A percentile compares a stretch with the other conserved stretches of the same genome.
Conservation (phyloP, 768 basidiomycete species). For the Termitomyces heimii region DNA sequence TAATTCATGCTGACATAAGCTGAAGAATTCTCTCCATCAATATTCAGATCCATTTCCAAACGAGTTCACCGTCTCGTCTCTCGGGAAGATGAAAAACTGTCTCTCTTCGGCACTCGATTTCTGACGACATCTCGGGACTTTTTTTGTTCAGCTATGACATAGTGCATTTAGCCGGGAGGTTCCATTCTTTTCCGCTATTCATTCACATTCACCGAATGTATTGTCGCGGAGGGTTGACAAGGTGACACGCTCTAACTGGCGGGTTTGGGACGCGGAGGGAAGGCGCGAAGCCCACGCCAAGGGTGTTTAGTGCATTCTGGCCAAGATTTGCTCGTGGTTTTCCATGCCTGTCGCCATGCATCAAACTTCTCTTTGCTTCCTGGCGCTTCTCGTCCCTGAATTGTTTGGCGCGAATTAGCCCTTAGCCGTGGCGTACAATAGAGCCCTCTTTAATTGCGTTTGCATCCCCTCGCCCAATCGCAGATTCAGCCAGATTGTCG, state of each 20-base stretch:
- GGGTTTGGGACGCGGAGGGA: conserved; percentile 1
- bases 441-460: conserved; percentile 1
- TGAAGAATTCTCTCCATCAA: not conserved
- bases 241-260: not conserved
- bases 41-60: not conserved
- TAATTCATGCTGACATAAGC: not conserved
- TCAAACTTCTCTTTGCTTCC: conserved; percentile 11
- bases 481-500: too few species aligned
- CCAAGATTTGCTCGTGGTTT: conserved; percentile 5
- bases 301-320: not conserved
- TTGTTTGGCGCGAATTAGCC: conserved; percentile 6
- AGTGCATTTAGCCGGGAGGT: not conserved
- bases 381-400: conserved; percentile 8
- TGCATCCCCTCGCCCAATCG: too few species aligned
- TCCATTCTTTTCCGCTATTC: not conserved
- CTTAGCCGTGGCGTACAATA: conserved; percentile 7
- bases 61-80: not conserved
- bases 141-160: not conserved
- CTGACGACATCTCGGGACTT: not conserved
- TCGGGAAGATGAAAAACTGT: not conserved
- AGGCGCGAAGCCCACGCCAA: not conserved
- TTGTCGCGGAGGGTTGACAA: conserved; percentile 3
- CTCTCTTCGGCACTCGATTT: not conserved
- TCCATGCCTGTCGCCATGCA: conserved; percentile 11
- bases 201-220: not conserved